These are phyloP conservation scores for Ceratobasidium theobromae DNA, from an alignment of 1,284 basidiomycete genomes.

Conservation along the genomic window DNA sequence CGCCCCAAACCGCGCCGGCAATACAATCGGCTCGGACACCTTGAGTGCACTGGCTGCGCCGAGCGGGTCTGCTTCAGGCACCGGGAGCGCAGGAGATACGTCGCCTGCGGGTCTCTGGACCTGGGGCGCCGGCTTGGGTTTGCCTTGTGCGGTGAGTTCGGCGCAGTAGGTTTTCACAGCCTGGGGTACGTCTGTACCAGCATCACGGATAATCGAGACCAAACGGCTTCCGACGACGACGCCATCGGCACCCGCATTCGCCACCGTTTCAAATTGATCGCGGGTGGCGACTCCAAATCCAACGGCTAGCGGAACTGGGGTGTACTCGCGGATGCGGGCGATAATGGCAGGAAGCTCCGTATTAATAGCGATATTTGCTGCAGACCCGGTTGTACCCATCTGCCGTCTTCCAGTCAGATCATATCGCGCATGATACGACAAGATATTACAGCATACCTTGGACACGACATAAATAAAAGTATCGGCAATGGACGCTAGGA, in stretches of 20 bases:
- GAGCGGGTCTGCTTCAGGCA: conserved; percentile 36
- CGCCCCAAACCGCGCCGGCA: conserved; percentile 87
- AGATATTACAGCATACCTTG: conserved; percentile 55
- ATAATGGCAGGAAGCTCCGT: conserved; percentile 77
- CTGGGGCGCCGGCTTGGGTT: conserved; percentile 43
- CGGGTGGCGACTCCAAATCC: conserved; percentile 97
- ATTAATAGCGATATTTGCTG: conserved; percentile 71
- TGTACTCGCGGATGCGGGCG: conserved; percentile 67
- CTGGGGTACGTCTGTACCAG: conserved; percentile 49
- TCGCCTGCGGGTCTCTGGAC: conserved; percentile 16
- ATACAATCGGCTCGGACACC: conserved; percentile 48
- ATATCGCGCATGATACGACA: too few species aligned
- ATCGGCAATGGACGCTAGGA: conserved; percentile 90
- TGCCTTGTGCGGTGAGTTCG: conserved; percentile 63
- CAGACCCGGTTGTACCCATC: conserved; percentile 98
- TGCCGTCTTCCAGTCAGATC: too few species aligned
- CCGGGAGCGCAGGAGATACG: conserved; percentile 34
- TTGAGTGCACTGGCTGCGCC: conserved; percentile 39
- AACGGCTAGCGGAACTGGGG: conserved; percentile 85
- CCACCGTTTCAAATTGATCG: conserved; percentile 85
- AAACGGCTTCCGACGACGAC: conserved; percentile 92
- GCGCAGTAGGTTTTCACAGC: conserved; percentile 66
- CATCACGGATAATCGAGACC: conserved; percentile 74
- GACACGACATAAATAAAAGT: conserved; percentile 98
- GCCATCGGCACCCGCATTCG: conserved; percentile 86